Evolutionary conservation across 495 filamentous ascomycete species (phyloP), one percentile per base, ranked within the genome.

Genomic region (Neurospora sublineolata): DNA sequence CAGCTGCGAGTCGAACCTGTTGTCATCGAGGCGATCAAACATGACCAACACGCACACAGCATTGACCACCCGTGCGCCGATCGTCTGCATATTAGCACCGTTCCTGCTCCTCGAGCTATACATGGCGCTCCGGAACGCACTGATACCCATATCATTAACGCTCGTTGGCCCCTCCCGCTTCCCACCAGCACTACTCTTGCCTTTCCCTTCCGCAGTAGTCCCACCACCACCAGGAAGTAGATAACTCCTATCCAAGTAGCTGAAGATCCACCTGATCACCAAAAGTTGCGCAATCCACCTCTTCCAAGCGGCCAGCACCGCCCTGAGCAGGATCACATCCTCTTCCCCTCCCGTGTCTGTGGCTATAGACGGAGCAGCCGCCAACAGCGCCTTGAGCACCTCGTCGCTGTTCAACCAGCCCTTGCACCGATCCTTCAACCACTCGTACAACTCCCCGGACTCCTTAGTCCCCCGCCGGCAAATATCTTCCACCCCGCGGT

Each of bases 211-310:
- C 1, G 14, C 46, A 58, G 23, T 36, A 18, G 52, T 64, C 67
- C 41, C 68, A 3, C 40, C 44, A 9, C 67, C 68, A 23, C 40
- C 37, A 20, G 68, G n/a, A 33, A 97, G 83, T 27, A 99, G 86
- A 78, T 92, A 97, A 5, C 93, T 92, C 72, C 95, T 89, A 76
- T 99, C 94, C 70, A 99, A 84, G 74, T 94, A 97, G 77, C 91
- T 94, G 83, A 97, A 98, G 38, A 97, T 90, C 72, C 89, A 93
- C 70, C 93, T 87, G 69, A 99, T 85, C 23, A 87, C 68, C 86
- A 92, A 89, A 81, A 95, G 79, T 80, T 93, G 92, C 71, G 84
- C 80, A 73, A 88, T 89, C 95, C 95, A 99, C 69, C 84, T 83
- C 40, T 83, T 84, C 95, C 94, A 99, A 52, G 88, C 84, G 37